Base-by-base conservation (phyloP, 2,329 filamentous ascomycete species). In the Macrophomina phaseolina region DNA sequence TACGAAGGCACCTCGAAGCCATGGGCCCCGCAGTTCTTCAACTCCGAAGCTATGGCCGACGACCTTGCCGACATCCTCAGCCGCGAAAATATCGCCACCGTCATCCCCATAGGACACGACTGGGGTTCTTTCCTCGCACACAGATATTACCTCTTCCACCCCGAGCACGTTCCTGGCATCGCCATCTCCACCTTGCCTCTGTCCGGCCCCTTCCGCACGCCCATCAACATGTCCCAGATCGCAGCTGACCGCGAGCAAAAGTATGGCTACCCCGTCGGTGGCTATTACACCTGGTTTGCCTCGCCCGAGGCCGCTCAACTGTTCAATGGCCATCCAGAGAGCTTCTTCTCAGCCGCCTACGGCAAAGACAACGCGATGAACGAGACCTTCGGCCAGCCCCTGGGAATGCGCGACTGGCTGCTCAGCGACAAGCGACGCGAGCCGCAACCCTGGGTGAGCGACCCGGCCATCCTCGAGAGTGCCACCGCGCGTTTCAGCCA, bases 261-360 rank as follows among this genome's bases (percentile, higher is more conserved):
- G 0, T 76, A 80, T 32, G 83, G 83, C 11, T 76, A 78, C 53
- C 73, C 77, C 1, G 30, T 74, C 1, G 78, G 75, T 49, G 73
- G 76, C 38, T 86, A 85, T 74, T 84, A 82, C 81, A 70, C 81
- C 53, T 77, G 84, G 42, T 81, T 84, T 70, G 75, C 74, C 0
- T 73, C 78, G 0, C 71, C 76, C 0, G 81, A 83, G 40, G 80
- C 77, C 2, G 69, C 76, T 1, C 70, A 71, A 1, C 49, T 84
- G n/a, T 72, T 85, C 36, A 71, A 75, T 7, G 67, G 70, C 34
- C 77, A 83, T 66, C 67, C 80, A 0, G 80, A 82, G 32, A 49
- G 46, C 46, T 49, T 49, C 46, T 5, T 12, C n/a, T 5, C n/a
- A 12, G 46, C n/a, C 2, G 46, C n/a, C 7, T 49, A 49, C 12